A percentile compares a stretch with the other conserved stretches of the same genome.
Evolutionary conservation across 352 stramenopile species (phyloP).

Genomic region (Phytophthora cryptogea): DNA sequence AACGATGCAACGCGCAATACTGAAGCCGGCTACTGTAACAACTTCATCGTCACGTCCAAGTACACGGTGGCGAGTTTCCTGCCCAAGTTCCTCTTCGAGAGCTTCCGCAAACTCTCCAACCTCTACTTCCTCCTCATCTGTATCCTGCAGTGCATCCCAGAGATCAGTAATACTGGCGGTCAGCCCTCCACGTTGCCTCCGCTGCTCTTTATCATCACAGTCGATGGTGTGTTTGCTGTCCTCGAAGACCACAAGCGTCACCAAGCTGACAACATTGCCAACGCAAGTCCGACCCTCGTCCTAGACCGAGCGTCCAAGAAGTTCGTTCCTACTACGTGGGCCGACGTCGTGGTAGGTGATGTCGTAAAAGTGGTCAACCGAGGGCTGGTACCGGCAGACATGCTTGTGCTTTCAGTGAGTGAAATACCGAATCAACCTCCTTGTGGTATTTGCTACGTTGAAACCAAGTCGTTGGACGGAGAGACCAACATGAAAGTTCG

Average conservation of each 20-base stretch:
- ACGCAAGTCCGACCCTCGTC: slow-evolving; percentile 68
- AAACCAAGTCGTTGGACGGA: slow-evolving; percentile 92
- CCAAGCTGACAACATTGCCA: slow-evolving; percentile 80
- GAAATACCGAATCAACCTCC: slow-evolving; percentile 63
- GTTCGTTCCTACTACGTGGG: slow-evolving; percentile 73
- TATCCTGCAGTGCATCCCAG: slow-evolving; percentile 83
- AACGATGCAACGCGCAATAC: slow-evolving; percentile 61
- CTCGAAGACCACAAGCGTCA: slow-evolving; percentile 91
- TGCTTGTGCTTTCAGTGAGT: slow-evolving; percentile 82
- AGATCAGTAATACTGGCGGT: slow-evolving; percentile 91
- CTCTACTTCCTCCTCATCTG: slow-evolving; percentile 94
- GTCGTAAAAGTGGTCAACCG: slow-evolving; percentile 82
- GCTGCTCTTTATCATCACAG: slow-evolving; percentile 90
- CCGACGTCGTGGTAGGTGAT: slow-evolving; percentile 86
- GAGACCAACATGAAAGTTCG: slow-evolving; percentile 95
- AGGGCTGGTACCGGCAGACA: slow-evolving; percentile 82
- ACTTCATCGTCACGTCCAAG: slow-evolving; percentile 93
- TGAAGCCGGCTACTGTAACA: slow-evolving; percentile 75
- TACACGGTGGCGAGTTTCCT: slow-evolving; percentile 90
- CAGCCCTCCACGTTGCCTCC: slow-evolving; percentile 88
- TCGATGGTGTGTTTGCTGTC: slow-evolving; percentile 88
- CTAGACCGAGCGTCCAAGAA: slow-evolving; percentile 46
- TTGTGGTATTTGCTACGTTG: slow-evolving; percentile 85
- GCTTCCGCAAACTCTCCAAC: slow-evolving; percentile 91
- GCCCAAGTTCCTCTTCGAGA: slow-evolving; percentile 92